phyloP scores from a whole-genome alignment of 441 rosid species.

The Syzygium syzygioides region DNA sequence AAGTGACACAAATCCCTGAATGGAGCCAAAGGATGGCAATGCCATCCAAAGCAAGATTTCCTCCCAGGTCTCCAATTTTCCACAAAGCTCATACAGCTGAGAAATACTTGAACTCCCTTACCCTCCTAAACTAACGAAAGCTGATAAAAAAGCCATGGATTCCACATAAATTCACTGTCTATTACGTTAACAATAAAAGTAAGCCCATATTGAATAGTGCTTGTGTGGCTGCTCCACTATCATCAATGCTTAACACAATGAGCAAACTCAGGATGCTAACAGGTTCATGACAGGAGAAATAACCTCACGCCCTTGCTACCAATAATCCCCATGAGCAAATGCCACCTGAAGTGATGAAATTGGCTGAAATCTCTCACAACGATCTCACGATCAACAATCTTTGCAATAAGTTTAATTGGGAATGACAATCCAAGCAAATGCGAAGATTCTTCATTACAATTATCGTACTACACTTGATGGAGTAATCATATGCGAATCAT shows the following conservation, averaged over 20 bases:
- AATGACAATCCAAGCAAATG: too few species aligned
- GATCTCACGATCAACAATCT: constrained; percentile 33
- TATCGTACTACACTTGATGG: too few species aligned
- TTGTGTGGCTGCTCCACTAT: not conserved
- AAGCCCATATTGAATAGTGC: not conserved
- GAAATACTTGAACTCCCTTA: not conserved
- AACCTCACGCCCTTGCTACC: constrained; percentile 23
- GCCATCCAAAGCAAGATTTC: not conserved
- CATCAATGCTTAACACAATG: not conserved
- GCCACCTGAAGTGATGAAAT: constrained; percentile 56
- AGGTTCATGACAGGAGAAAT: not conserved
- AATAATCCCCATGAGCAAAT: constrained; percentile 56
- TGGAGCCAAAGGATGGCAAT: not conserved
- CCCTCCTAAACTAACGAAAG: not conserved
- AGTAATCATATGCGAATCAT: not conserved
- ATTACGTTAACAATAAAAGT: too few species aligned
- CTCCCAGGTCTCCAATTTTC: not conserved
- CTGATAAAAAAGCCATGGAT: not conserved
- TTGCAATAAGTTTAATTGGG: constrained; percentile 25
- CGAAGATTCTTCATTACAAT: too few species aligned
- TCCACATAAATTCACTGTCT: too few species aligned
- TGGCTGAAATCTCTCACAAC: constrained; percentile 44
- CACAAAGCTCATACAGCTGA: not conserved
- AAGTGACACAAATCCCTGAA: not conserved
- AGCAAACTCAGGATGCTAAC: not conserved